These are phyloP conservation scores for Calocybe gangraenosa DNA, from an alignment of 768 basidiomycete genomes.

Conservation along the genomic window DNA sequence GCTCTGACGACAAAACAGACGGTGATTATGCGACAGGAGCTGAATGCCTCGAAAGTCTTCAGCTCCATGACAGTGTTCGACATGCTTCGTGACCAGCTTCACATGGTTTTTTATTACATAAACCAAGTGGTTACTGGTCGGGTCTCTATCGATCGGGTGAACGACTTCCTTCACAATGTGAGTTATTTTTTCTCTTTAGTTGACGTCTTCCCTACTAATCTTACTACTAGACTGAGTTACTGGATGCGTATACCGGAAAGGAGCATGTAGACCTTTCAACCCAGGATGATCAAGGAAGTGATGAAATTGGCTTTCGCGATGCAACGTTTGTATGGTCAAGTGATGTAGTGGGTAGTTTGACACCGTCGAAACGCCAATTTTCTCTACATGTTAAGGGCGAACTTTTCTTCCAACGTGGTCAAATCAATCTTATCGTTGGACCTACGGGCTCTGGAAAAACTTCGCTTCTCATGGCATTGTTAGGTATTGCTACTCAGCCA, in stretches of 20 bases:
- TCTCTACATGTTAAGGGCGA: constrained; percentile 48
- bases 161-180: constrained; percentile 37
- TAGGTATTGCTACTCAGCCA: constrained; percentile 28
- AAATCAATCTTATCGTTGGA: constrained; percentile 56
- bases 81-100: constrained; percentile 49
- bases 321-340: constrained; percentile 57
- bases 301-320: constrained; percentile 47
- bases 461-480: constrained; percentile 59
- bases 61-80: constrained; percentile 60
- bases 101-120: constrained; percentile 28
- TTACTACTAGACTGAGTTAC: constrained; percentile 37
- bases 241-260: constrained; percentile 35
- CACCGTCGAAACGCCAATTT: constrained; percentile 44
- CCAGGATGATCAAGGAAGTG: constrained; percentile 11
- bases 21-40: constrained; percentile 33
- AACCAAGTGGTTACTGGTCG: constrained; percentile 35
- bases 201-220: neutral
- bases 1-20: constrained; percentile 22
- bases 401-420: constrained; percentile 46
- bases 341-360: constrained; percentile 24
- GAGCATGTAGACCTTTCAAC: constrained; percentile 12
- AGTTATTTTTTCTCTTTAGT: constrained; percentile 1
- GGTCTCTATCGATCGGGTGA: constrained; percentile 59
- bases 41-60: constrained; percentile 43
- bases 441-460: constrained; percentile 64